Percentiles rank a stretch among this genome's conserved stretches.
Evolutionary conservation across 2,329 filamentous ascomycete genomes (phyloP).

Genomic region (Colletotrichum abscissum): DNA sequence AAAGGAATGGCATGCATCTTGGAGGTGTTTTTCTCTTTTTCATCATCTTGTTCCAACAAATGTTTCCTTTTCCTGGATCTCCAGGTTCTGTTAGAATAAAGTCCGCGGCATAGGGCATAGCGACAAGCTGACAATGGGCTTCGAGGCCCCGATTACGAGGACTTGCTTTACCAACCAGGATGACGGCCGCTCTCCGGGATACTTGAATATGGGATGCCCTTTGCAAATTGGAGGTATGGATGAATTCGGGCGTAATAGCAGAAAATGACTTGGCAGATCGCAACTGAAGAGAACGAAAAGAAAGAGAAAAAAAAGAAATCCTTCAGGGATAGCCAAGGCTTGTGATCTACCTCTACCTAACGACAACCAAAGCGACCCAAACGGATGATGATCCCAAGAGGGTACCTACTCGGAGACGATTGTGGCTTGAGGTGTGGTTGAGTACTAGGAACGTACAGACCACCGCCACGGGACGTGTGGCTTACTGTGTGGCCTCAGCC

Average conservation of each 20-base stretch:
- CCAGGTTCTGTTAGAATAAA: background rate
- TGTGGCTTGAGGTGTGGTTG: background rate
- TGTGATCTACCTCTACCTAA: no score
- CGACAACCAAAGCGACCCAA: no score
- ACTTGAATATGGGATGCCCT: background rate
- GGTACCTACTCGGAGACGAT: background rate
- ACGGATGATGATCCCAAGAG: background rate
- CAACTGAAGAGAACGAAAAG: no score
- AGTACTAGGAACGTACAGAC: background rate
- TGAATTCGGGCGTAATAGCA: background rate
- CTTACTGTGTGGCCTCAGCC: background rate
- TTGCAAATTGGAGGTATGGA: background rate
- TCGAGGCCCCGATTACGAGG: background rate
- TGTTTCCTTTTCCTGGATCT: background rate
- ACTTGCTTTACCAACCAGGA: background rate
- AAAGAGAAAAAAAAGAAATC: background rate
- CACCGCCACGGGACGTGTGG: background rate
- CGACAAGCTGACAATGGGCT: background rate
- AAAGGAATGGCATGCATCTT: slow-evolving; percentile 35
- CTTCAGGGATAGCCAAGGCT: background rate
- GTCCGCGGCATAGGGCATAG: background rate
- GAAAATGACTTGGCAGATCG: background rate
- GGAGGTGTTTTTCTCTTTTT: slow-evolving; percentile 25
- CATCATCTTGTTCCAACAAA: slow-evolving; percentile 6
- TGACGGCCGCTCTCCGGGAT: background rate